Percentiles rank a stretch among this genome's conserved stretches.
phyloP scores from a whole-genome alignment of 345 rosid species.

The Noccaea caerulescens region DNA sequence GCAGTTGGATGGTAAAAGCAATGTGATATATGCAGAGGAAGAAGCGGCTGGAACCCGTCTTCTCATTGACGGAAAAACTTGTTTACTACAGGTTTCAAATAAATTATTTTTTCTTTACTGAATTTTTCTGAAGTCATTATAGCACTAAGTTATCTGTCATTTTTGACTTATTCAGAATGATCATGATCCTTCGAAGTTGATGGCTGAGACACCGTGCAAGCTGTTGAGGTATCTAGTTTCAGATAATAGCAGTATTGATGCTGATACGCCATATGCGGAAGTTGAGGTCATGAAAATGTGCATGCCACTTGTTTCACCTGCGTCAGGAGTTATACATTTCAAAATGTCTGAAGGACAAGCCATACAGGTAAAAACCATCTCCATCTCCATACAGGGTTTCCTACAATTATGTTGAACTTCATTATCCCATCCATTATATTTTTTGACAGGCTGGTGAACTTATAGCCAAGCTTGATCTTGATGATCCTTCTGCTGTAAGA shows the following conservation, averaged over 20 bases:
- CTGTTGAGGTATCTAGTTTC: conserved; percentile 82
- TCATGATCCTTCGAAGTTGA: conserved; percentile 92
- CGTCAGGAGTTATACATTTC: conserved; percentile 80
- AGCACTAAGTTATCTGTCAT: conserved; percentile 22
- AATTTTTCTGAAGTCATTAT: background rate
- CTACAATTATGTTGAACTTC: background rate
- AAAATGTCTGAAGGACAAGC: conserved; percentile 97
- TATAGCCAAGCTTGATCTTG: conserved; percentile 87
- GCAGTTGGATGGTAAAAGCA: conserved; percentile 97
- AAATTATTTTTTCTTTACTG: conserved; percentile 6
- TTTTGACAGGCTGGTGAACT: conserved; percentile 90
- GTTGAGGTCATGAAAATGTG: conserved; percentile 99
- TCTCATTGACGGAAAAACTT: conserved; percentile 96
- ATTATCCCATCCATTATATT: conserved; percentile 19
- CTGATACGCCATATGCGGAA: conserved; percentile 92
- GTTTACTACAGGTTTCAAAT: conserved; percentile 76
- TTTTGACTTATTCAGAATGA: conserved; percentile 64
- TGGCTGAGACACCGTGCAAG: conserved; percentile 99
- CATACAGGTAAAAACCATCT: conserved; percentile 65
- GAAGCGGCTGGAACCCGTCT: conserved; percentile 99
- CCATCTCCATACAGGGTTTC: background rate
- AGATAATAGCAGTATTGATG: conserved; percentile 86
- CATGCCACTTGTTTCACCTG: conserved; percentile 99
- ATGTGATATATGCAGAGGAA: conserved; percentile 98
- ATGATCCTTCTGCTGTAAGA: conserved; percentile 97